A percentile compares a stretch with the other conserved stretches of the same genome.
Evolutionary conservation across 495 filamentous ascomycete species (phyloP).

Genomic region (Trichoderma erinaceum): DNA sequence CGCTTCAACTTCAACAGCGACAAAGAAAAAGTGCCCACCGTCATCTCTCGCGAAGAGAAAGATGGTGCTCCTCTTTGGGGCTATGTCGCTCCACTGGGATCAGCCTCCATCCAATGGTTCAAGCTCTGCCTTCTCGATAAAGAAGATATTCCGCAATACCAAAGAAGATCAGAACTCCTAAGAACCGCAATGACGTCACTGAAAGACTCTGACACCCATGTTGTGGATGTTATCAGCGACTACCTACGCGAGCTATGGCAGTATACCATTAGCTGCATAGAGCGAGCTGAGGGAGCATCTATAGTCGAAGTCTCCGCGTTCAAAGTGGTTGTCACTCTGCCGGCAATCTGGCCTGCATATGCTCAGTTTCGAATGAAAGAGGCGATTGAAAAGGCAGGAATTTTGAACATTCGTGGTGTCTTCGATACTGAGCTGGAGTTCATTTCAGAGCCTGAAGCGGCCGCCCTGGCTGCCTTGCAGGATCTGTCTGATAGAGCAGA

Average conservation of each 20-base stretch:
- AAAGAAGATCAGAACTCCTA: constrained; percentile 18
- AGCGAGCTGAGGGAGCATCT: constrained; percentile 15
- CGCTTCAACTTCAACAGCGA: constrained; percentile 14
- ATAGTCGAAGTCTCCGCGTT: constrained; percentile 18
- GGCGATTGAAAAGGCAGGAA: constrained; percentile 21
- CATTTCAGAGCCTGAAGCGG: constrained; percentile 28
- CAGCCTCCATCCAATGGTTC: constrained; percentile 25
- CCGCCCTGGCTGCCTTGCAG: constrained; percentile 20
- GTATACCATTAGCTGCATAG: constrained; percentile 17
- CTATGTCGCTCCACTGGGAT: constrained; percentile 19
- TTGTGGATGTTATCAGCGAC: constrained; percentile 21
- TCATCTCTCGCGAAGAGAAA: constrained; percentile 16
- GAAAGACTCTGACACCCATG: constrained; percentile 17
- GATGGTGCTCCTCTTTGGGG: constrained; percentile 23
- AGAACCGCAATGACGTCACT: constrained; percentile 16
- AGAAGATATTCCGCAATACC: constrained; percentile 20
- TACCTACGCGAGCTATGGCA: constrained; percentile 27
- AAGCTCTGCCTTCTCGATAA: constrained; percentile 29
- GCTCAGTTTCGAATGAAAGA: constrained; percentile 20
- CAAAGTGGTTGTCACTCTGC: constrained; percentile 26
- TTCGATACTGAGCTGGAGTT: constrained; percentile 20
- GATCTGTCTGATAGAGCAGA: constrained; percentile 19
- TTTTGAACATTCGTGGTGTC: constrained; percentile 17
- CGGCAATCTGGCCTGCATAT: constrained; percentile 28
- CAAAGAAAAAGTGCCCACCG: constrained; percentile 22